Conservation (phyloP, 306 rosid species). For the Acacia confusa region DNA sequence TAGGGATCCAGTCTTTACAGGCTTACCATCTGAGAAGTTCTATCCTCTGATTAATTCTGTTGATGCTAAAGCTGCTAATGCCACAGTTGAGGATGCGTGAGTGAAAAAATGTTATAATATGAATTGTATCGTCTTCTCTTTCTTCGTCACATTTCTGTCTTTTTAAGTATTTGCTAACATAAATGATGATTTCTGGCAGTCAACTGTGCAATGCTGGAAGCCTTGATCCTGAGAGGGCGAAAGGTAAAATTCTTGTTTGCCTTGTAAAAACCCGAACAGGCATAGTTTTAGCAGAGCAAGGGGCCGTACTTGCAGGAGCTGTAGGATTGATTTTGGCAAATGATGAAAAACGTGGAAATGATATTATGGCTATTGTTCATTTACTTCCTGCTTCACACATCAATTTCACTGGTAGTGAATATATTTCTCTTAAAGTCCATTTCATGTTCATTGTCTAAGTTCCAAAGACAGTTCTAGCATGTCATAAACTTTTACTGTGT, state of each 20-base stretch:
- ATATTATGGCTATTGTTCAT: constrained; percentile 44
- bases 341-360: constrained; percentile 31
- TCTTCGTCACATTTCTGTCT: neutral
- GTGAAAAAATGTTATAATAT: constrained; percentile 19
- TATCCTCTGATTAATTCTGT: constrained; percentile 48
- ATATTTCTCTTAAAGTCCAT: neutral
- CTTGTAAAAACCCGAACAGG: constrained; percentile 39
- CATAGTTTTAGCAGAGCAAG: constrained; percentile 35
- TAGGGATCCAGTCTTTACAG: constrained; percentile 65
- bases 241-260: constrained; percentile 59
- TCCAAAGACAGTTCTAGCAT: neutral
- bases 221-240: constrained; percentile 54
- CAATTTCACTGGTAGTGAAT: constrained; percentile 49
- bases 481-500: neutral
- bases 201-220: constrained; percentile 39
- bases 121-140: neutral
- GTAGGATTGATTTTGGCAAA: constrained; percentile 64
- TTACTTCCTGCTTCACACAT: constrained; percentile 56
- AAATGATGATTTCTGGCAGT: constrained; percentile 35
- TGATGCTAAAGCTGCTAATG: constrained; percentile 50
- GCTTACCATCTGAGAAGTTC: constrained; percentile 44
- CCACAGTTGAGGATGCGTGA: constrained; percentile 41
- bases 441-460: neutral
- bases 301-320: constrained; percentile 46
- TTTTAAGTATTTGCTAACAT: neutral